These are phyloP conservation scores for Pyrus hybrid DNA, from an alignment of 331 rosid species.

Conservation along the genomic window DNA sequence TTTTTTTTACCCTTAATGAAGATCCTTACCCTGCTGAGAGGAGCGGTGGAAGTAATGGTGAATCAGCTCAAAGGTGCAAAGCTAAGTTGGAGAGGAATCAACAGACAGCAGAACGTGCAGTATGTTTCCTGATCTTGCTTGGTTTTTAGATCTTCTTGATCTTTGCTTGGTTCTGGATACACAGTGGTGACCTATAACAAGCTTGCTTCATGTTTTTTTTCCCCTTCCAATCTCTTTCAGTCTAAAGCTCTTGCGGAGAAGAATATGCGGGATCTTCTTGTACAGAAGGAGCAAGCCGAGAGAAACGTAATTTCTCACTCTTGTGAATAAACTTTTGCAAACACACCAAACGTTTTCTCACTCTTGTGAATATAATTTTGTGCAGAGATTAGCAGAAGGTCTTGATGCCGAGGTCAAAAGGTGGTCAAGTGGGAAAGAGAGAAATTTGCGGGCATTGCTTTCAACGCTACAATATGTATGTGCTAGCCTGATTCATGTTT, in stretches of 20 bases:
- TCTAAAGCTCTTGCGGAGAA: constrained; percentile 87
- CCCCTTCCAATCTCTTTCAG: constrained; percentile 36
- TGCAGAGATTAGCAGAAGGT: constrained; percentile 81
- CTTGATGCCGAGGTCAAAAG: constrained; percentile 85
- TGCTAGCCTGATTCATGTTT: background rate
- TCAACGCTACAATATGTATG: constrained; percentile 94
- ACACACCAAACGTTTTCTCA: constrained; percentile 10
- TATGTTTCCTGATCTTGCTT: constrained; percentile 32
- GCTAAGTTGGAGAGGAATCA: constrained; percentile 78
- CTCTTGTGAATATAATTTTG: constrained; percentile 16
- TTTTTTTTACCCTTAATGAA: constrained; percentile 23
- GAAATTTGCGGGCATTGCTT: constrained; percentile 87
- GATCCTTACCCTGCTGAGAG: constrained; percentile 38
- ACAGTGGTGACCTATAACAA: constrained; percentile 5
- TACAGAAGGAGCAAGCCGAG: constrained; percentile 81
- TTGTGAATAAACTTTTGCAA: background rate
- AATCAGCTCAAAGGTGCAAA: constrained; percentile 74
- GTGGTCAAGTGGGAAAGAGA: constrained; percentile 93
- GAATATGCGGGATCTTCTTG: constrained; percentile 71
- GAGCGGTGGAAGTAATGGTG: constrained; percentile 41
- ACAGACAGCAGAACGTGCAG: constrained; percentile 79
- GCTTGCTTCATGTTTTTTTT: constrained; percentile 21
- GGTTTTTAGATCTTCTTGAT: background rate
- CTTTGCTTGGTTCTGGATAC: background rate
- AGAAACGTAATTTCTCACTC: constrained; percentile 49